Conservation (phyloP, 2,329 filamentous ascomycete genomes). For the Pestalotiopsis sp. region DNA sequence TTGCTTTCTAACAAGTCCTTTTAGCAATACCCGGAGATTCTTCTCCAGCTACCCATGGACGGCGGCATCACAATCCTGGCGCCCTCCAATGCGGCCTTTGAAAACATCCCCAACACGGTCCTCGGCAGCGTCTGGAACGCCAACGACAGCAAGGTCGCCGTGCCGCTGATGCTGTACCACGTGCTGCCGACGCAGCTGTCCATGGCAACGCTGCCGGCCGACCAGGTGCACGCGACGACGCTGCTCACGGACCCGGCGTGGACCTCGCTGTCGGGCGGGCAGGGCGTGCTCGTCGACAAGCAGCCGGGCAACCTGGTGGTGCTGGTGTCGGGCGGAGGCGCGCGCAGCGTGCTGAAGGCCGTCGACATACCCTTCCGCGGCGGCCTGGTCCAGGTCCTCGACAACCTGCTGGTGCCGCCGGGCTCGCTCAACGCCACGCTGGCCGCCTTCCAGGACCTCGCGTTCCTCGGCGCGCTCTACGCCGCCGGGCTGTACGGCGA, state of each 20-base stretch:
- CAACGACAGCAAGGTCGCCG: conserved; percentile 43
- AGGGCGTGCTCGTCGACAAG: conserved; percentile 46
- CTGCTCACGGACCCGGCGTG: conserved; percentile 41
- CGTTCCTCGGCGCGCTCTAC: conserved; percentile 41
- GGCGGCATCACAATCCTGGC: conserved; percentile 51
- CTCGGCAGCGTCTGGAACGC: conserved; percentile 46
- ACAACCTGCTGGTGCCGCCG: conserved; percentile 52
- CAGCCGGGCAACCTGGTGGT: conserved; percentile 40
- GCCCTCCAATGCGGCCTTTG: conserved; percentile 58
- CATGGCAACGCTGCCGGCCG: conserved; percentile 37
- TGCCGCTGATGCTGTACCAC: conserved; percentile 61
- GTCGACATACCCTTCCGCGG: conserved; percentile 47
- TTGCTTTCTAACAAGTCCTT: neutral
- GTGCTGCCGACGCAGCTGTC: conserved; percentile 53
- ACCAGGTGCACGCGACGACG: conserved; percentile 41
- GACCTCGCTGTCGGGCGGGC: conserved; percentile 50
- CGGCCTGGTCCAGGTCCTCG: conserved; percentile 52
- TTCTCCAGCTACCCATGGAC: conserved; percentile 43
- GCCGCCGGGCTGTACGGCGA: conserved; percentile 35
- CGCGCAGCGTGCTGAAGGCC: conserved; percentile 39
- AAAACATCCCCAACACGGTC: conserved; percentile 52
- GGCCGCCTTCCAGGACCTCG: conserved; percentile 36
- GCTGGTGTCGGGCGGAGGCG: conserved; percentile 40
- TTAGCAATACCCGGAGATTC: conserved; percentile 47
- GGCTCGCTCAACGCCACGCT: conserved; percentile 35